A percentile compares a stretch with the other conserved stretches of the same genome.
Evolutionary conservation across 176 grass and related monocot species (phyloP).

Genomic region (Bolboschoenus planiculmis): DNA sequence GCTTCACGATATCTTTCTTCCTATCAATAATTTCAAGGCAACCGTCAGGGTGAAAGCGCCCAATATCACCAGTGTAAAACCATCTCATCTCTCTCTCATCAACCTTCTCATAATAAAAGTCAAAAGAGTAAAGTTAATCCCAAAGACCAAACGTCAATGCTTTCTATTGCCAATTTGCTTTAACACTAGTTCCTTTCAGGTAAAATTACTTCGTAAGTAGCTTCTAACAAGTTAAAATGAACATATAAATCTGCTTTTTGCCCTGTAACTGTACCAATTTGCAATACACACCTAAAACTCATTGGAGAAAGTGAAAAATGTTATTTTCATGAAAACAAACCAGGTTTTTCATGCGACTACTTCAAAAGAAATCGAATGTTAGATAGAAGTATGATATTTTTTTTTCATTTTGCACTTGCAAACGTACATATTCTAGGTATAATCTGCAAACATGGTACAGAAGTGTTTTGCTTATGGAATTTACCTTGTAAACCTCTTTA

Average conservation of each 20-base stretch:
- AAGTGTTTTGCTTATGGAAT: not conserved
- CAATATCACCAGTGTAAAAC: constrained; percentile 92
- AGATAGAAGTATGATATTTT: not conserved
- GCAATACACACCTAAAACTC: not conserved
- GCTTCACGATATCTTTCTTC: constrained; percentile 98
- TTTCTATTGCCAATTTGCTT: not conserved
- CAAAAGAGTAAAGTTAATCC: not conserved
- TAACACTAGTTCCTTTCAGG: not conserved
- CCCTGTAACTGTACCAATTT: not conserved
- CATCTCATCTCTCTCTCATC: constrained; percentile 83
- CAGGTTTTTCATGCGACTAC: not conserved
- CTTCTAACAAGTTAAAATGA: constrained; percentile 4
- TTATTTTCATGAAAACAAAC: not conserved
- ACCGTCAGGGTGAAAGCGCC: constrained; percentile 72
- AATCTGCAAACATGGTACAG: not conserved
- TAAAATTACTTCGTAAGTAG: not conserved
- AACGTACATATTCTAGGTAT: not conserved
- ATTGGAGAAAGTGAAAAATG: not conserved
- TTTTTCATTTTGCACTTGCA: not conserved
- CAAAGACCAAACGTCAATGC: not conserved
- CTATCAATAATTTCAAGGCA: constrained; percentile 93
- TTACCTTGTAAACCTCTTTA: constrained; percentile 87
- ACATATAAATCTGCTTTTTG: not conserved
- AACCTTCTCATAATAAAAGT: constrained; percentile 14
- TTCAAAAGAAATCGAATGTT: not conserved